These are phyloP conservation scores for Astrocystis sublimbata DNA, from an alignment of 495 filamentous ascomycete genomes.

Conservation along the genomic window DNA sequence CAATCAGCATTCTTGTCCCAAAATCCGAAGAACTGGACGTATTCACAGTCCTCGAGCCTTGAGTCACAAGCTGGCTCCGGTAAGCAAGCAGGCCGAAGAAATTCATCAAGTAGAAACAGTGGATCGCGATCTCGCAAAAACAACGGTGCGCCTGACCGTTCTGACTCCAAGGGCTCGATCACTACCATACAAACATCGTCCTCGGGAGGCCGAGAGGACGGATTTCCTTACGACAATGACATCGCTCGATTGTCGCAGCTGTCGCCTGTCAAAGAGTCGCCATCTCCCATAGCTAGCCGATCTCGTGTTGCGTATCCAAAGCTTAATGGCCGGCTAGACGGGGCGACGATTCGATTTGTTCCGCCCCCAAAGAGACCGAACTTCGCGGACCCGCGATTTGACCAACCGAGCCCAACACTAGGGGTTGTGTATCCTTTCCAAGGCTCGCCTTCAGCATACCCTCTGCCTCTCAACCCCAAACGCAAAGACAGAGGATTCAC, in stretches of 20 bases:
- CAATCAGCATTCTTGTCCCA: constrained; percentile 24
- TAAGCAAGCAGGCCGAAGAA: constrained; percentile 14
- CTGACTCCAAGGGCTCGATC: constrained; percentile 30
- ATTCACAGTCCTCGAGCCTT: constrained; percentile 28
- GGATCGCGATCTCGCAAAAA: constrained; percentile 24
- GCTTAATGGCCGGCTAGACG: constrained; percentile 34
- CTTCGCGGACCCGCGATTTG: constrained; percentile 31
- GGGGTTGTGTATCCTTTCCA: constrained; percentile 17
- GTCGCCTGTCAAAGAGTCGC: constrained; percentile 50
- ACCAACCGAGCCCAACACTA: constrained; percentile 36
- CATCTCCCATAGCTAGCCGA: constrained; percentile 34
- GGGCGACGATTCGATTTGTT: constrained; percentile 28
- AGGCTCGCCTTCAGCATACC: constrained; percentile 24
- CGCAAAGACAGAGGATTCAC: constrained; percentile 16
- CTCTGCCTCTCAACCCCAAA: constrained; percentile 24
- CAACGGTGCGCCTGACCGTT: constrained; percentile 24
- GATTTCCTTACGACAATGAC: constrained; percentile 17
- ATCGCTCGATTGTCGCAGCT: constrained; percentile 32
- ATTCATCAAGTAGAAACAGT: constrained; percentile 16
- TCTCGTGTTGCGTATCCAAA: constrained; percentile 48
- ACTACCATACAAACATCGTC: constrained; percentile 34
- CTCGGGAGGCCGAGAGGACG: constrained; percentile 24
- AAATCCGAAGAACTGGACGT: constrained; percentile 4
- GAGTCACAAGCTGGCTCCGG: constrained; percentile 29
- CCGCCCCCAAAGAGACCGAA: constrained; percentile 36